Conservation (phyloP, 257 asterid genomes). For the Fraxinus quadrangulata region DNA sequence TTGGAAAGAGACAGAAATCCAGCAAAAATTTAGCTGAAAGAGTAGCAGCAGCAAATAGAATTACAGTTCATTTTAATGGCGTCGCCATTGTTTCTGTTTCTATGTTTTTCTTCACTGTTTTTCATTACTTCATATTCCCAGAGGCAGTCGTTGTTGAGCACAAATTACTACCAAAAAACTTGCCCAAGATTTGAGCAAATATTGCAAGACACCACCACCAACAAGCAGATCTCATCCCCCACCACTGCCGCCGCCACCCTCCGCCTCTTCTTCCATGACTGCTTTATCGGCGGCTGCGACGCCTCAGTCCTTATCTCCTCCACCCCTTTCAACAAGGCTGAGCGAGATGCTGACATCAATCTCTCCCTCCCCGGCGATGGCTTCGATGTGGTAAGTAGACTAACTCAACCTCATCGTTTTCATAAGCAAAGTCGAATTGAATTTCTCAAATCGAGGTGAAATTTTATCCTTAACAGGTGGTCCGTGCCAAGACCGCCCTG, state of each 20-base stretch:
- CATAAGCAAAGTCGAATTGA: too few species aligned
- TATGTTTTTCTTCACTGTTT: conserved; percentile 27
- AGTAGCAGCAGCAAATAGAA: background rate
- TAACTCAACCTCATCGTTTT: background rate
- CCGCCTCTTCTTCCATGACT: conserved; percentile 95
- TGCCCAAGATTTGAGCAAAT: conserved; percentile 79
- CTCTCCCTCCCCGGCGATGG: conserved; percentile 96
- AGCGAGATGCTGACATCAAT: conserved; percentile 91
- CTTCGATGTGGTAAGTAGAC: conserved; percentile 55
- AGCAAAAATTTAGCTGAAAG: background rate
- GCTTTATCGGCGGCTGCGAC: conserved; percentile 87
- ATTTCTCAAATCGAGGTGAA: too few species aligned
- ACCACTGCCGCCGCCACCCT: conserved; percentile 95
- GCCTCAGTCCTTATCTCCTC: conserved; percentile 84
- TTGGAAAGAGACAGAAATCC: background rate
- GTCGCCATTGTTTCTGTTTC: conserved; percentile 34
- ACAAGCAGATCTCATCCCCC: conserved; percentile 88
- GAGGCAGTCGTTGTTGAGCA: conserved; percentile 33
- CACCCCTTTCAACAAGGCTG: conserved; percentile 72
- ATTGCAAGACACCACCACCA: conserved; percentile 66
- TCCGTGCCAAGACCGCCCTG: too few species aligned
- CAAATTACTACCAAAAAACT: conserved; percentile 46
- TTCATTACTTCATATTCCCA: conserved; percentile 22
- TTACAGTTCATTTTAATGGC: conserved; percentile 27
- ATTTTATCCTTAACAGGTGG: conserved; percentile 22